A percentile compares a stretch with the other conserved stretches of the same genome.
Conservation (phyloP, 1,284 basidiomycete species). For the Puccinia triticina region DNA sequence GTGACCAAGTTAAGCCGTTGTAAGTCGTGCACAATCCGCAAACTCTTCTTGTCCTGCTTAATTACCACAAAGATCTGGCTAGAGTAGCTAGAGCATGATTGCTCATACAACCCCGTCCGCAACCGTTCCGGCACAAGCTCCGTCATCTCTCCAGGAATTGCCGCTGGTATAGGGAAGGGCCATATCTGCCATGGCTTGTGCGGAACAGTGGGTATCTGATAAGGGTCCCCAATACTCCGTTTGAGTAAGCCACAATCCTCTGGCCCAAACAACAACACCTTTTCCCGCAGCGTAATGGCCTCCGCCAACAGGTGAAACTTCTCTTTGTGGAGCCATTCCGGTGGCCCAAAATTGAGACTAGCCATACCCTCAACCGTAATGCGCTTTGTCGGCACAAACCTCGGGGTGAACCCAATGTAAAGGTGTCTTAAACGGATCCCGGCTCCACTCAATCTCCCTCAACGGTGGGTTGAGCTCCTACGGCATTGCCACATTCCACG, state of each 20-base stretch:
- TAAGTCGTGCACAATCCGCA: not conserved
- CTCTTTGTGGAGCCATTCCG: too few species aligned
- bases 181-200: not conserved
- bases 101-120: not conserved
- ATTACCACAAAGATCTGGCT: not conserved
- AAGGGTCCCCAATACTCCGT: not conserved
- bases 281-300: not conserved
- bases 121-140: not conserved
- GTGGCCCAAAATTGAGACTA: too few species aligned
- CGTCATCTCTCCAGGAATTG: too few species aligned
- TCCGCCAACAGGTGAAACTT: not conserved
- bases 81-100: not conserved
- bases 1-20: too few species aligned
- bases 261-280: not conserved
- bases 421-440: too few species aligned
- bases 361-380: too few species aligned
- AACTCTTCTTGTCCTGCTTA: not conserved
- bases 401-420: too few species aligned
- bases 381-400: too few species aligned
- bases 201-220: not conserved
- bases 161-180: too few species aligned
- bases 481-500: too few species aligned
- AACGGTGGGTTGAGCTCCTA: too few species aligned
- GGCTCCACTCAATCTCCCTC: too few species aligned
- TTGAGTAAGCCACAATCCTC: not conserved